Evolutionary conservation across 2,329 filamentous ascomycete genomes (phyloP), one percentile per base, ranked within the genome.

Genomic region (Aulographum hederae): DNA sequence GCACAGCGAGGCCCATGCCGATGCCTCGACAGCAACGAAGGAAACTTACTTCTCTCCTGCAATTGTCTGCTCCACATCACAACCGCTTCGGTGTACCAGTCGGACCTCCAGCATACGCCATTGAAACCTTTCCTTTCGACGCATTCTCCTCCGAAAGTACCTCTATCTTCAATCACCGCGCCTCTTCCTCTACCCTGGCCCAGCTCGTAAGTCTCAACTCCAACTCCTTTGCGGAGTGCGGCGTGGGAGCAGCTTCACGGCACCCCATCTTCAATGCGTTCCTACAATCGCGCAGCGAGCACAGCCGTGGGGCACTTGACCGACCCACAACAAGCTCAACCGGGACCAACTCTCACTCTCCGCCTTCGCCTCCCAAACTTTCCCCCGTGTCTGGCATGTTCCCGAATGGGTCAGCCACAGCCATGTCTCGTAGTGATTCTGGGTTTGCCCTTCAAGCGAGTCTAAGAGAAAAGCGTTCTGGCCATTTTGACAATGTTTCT

Each of bases 191-290:
- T 32, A 78, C 75, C 0, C 62, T 98, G 31, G 73, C 80, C 28
- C 89, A 81, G 45, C 85, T 85, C 59, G 85, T 89, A 32, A 74
- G 78, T 31, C 73, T 94, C 41, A 94, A 82, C 48, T 95, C 89
- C 6, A 74, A 80, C 3, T 77, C 78, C 2, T 98, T 94, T 52
- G 82, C 75, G 13, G 73, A 80, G 31, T 58, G 70, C 14, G 32
- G 30, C 12, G 65, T 71, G 20, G 58, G 68, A 4, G 48, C 55
- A 30, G 51, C 55, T 14, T 52, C 57, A 3, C 67, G 67, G 16
- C 63, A 72, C 3, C 73, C 80, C 1, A 68, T 95, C 26, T 91
- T 91, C 65, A 98, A 98, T 46, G 84, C 81, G 16, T 95, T 95
- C 52, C 59, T 84, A 25, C 72, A 82, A 40, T 74, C 81, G 12